Evolutionary conservation across 257 asterid species (phyloP).

Genomic region (Linderniella brevidens): DNA sequence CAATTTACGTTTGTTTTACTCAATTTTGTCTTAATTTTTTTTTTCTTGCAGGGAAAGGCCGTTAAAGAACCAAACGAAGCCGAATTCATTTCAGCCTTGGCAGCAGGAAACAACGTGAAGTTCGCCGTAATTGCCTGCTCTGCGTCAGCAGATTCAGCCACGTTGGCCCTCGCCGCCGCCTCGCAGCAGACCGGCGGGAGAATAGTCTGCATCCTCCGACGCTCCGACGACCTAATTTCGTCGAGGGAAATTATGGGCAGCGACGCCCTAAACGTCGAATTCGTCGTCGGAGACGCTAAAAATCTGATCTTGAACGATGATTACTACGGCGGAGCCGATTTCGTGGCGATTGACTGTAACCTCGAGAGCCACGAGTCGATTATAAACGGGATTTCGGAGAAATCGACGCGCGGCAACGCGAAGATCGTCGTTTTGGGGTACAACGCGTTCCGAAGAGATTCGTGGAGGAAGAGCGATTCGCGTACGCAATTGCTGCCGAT

Average conservation of each 20-base stretch:
- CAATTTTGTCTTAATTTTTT: background rate
- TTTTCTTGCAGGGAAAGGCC: slow-evolving; percentile 29
- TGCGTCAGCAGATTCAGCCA: slow-evolving; percentile 39
- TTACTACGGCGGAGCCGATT: slow-evolving; percentile 40
- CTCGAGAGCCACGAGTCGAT: slow-evolving; percentile 42
- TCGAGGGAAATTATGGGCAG: slow-evolving; percentile 18
- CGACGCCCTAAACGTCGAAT: slow-evolving; percentile 22
- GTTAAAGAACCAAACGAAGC: slow-evolving; percentile 59
- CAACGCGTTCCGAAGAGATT: slow-evolving; percentile 51
- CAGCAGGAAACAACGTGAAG: slow-evolving; percentile 72
- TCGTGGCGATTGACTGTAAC: slow-evolving; percentile 56
- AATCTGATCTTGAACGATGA: slow-evolving; percentile 14
- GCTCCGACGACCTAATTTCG: slow-evolving; percentile 17
- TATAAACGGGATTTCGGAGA: slow-evolving; percentile 22
- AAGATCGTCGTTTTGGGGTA: slow-evolving; percentile 37
- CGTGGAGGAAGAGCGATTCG: slow-evolving; percentile 39
- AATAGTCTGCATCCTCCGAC: slow-evolving; percentile 45
- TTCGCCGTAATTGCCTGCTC: slow-evolving; percentile 46
- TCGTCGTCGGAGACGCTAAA: slow-evolving; percentile 33
- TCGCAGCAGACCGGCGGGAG: slow-evolving; percentile 79
- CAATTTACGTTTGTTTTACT: background rate
- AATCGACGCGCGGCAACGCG: slow-evolving; percentile 2
- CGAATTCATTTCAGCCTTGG: slow-evolving; percentile 76
- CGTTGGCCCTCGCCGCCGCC: slow-evolving; percentile 53
- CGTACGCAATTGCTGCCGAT: slow-evolving; percentile 57